These are phyloP conservation scores for Circinella minor DNA, from an alignment of 371 early-diverging fungal genomes.

Conservation along the genomic window DNA sequence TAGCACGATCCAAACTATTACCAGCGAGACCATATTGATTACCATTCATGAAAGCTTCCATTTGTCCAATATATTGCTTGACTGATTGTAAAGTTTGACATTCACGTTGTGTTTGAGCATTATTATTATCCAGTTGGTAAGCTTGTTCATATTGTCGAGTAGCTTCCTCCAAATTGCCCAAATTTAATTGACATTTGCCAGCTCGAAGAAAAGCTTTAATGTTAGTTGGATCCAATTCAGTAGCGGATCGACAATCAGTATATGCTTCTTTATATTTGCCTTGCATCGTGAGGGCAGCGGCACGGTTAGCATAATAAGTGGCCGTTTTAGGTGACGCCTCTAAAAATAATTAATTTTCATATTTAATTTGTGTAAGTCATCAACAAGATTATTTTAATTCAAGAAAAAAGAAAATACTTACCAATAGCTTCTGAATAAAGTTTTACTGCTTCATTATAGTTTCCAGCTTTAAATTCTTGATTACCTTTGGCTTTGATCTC, in stretches of 20 bases:
- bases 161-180: constrained; percentile 67
- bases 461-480: constrained; percentile 61
- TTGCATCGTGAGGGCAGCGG: constrained; percentile 81
- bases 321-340: constrained; percentile 65
- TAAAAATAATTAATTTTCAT: constrained; percentile 4
- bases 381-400: background rate
- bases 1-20: constrained; percentile 66
- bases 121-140: constrained; percentile 48
- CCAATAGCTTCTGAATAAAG: constrained; percentile 69
- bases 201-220: constrained; percentile 75
- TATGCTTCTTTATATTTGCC: constrained; percentile 68
- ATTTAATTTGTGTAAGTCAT: background rate
- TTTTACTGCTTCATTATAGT: constrained; percentile 63
- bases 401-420: constrained; percentile 17
- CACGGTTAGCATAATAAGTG: constrained; percentile 81
- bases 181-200: constrained; percentile 73
- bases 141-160: constrained; percentile 49
- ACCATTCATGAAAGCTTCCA: constrained; percentile 54
- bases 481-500: constrained; percentile 66
- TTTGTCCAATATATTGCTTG: constrained; percentile 64
- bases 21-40: constrained; percentile 67
- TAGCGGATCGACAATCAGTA: constrained; percentile 71
- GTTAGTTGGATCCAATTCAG: constrained; percentile 65
- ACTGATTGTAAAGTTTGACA: constrained; percentile 52
- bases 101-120: constrained; percentile 52